These are phyloP conservation scores for Dryadomyces sulphureus DNA, from an alignment of 2,329 filamentous ascomycete species.

Conservation along the genomic window DNA sequence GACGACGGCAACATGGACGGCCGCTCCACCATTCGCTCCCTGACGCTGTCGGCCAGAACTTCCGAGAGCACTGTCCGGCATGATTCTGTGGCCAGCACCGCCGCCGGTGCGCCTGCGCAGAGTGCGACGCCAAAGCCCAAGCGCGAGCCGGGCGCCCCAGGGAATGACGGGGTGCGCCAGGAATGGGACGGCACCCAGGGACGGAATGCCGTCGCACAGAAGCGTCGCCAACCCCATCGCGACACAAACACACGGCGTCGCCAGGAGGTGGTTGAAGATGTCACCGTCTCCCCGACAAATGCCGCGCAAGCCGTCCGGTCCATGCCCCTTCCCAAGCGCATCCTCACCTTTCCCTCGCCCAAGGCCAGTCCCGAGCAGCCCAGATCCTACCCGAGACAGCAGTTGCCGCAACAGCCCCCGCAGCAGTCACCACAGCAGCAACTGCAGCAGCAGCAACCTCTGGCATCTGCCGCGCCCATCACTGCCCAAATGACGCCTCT, in stretches of 20 bases:
- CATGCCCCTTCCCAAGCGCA: conserved; percentile 28
- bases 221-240: conserved; percentile 21
- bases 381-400: conserved; percentile 16
- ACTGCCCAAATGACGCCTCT: conserved; percentile 5
- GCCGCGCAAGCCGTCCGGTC: conserved; percentile 34
- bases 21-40: conserved; percentile 24
- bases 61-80: conserved; percentile 30
- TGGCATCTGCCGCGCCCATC: conserved; percentile 5
- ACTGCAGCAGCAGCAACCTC: not conserved
- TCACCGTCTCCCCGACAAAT: conserved; percentile 32
- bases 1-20: conserved; percentile 42
- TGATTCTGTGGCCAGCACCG: not conserved
- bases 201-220: conserved; percentile 39
- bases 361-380: conserved; percentile 16
- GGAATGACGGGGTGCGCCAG: conserved; percentile 29
- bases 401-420: too few relatives aligned
- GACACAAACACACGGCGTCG: conserved; percentile 4
- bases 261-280: conserved; percentile 30
- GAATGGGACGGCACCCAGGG: conserved; percentile 41
- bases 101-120: conserved; percentile 7
- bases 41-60: conserved; percentile 22
- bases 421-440: too few relatives aligned
- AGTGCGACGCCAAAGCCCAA: conserved; percentile 25
- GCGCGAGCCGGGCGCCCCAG: conserved; percentile 36
- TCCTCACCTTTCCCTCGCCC: conserved; percentile 23